phyloP scores from a whole-genome alignment of 306 rosid species.

The Amphicarpaea edgeworthii region DNA sequence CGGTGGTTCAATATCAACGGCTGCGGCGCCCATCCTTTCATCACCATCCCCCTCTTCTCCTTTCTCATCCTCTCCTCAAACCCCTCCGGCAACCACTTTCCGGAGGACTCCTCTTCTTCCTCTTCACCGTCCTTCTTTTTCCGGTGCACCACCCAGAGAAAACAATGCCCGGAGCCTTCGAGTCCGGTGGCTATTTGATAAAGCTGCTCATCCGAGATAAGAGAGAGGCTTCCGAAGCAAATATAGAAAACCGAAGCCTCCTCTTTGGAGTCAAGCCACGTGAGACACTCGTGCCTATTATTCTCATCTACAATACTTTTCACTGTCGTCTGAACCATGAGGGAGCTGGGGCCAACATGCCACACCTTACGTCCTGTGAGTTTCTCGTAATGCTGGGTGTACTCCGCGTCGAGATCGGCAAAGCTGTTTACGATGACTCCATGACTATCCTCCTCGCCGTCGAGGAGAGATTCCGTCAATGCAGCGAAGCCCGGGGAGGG shows the following conservation, averaged over 20 bases:
- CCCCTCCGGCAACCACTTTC: conserved; percentile 37
- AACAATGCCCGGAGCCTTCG: conserved; percentile 29
- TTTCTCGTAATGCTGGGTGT: conserved; percentile 38
- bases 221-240: conserved; percentile 40
- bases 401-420: conserved; percentile 44
- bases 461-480: not conserved
- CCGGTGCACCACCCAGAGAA: conserved; percentile 43
- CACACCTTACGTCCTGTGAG: conserved; percentile 46
- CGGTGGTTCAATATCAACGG: conserved; percentile 42
- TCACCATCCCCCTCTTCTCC: conserved; percentile 38
- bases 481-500: conserved; percentile 27
- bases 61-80: conserved; percentile 26
- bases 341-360: conserved; percentile 53
- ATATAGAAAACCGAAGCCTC: conserved; percentile 40
- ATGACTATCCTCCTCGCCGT: conserved; percentile 40
- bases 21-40: conserved; percentile 48
- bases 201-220: conserved; percentile 33
- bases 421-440: conserved; percentile 50
- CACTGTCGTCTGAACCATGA: conserved; percentile 7
- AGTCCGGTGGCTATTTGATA: conserved; percentile 36
- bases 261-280: conserved; percentile 38
- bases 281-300: conserved; percentile 12
- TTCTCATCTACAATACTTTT: not conserved
- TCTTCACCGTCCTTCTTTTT: not conserved
- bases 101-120: not conserved